Percentiles rank a stretch among this genome's conserved stretches.
Evolutionary conservation across 305 asterid genomes (phyloP).

Genomic region (Fraxinus latifolia): DNA sequence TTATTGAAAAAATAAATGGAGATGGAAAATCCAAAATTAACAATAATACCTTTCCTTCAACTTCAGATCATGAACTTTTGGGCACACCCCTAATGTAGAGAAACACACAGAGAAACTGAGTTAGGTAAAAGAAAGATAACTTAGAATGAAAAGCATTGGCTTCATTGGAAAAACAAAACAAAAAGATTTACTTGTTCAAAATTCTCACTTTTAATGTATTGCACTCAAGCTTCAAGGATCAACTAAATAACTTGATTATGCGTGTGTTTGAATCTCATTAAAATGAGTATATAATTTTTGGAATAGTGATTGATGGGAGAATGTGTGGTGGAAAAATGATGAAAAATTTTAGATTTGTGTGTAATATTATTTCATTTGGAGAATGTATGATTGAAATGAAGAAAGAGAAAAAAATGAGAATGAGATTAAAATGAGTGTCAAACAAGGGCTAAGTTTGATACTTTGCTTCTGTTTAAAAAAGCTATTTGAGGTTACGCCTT

Average conservation of each 20-base stretch:
- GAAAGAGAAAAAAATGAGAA: no score
- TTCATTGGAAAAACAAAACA: not conserved
- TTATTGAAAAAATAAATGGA: not conserved
- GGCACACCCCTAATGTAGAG: slow-evolving; percentile 68
- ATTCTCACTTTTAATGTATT: not conserved
- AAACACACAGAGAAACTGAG: slow-evolving; percentile 6
- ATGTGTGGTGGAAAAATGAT: no score
- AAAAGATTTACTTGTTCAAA: not conserved
- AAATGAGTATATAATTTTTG: no score
- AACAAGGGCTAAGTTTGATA: not conserved
- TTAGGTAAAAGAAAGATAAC: not conserved
- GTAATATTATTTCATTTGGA: no score
- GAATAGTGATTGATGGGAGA: no score
- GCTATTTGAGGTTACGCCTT: not conserved
- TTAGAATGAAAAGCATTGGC: not conserved
- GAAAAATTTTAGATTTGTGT: no score
- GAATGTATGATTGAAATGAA: no score
- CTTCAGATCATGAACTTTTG: slow-evolving; percentile 87
- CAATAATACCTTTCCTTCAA: slow-evolving; percentile 80
- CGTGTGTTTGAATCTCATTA: no score
- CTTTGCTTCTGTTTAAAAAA: not conserved
- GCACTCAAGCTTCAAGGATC: not conserved
- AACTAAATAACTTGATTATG: not conserved
- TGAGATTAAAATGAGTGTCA: no score
- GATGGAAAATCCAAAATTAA: not conserved